Evolutionary conservation across 257 asterid genomes (phyloP).

Genomic region (Verbena officinalis): DNA sequence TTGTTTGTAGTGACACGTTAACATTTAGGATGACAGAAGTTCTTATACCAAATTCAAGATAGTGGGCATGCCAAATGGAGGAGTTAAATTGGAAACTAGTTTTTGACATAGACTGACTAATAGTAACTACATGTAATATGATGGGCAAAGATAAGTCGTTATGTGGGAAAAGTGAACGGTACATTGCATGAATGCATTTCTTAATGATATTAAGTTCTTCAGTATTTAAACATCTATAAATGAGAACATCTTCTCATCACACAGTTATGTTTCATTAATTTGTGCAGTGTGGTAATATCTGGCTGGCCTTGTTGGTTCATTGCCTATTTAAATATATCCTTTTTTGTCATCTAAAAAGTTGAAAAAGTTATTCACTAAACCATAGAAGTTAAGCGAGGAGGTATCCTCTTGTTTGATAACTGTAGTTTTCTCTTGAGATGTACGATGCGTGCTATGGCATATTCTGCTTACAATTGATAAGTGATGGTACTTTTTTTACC

Average conservation of each 20-base stretch:
- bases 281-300: slow-evolving; percentile 6
- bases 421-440: slow-evolving; percentile 18
- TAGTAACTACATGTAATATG: slow-evolving; percentile 11
- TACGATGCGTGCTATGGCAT: slow-evolving; percentile 11
- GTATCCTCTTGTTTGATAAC: background rate
- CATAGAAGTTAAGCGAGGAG: background rate
- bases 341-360: background rate
- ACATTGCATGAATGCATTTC: background rate
- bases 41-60: slow-evolving; percentile 3
- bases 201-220: background rate
- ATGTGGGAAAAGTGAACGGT: background rate
- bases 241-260: background rate
- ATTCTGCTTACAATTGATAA: slow-evolving; percentile 14
- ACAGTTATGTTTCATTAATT: slow-evolving; percentile 11
- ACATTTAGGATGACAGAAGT: background rate
- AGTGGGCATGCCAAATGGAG: slow-evolving; percentile 2
- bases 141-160: slow-evolving; percentile 2
- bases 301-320: slow-evolving; percentile 9
- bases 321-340: slow-evolving; percentile 5
- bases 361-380: background rate
- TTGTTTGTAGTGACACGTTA: slow-evolving; percentile 3
- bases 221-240: slow-evolving; percentile 8
- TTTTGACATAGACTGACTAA: slow-evolving; percentile 1
- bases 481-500: slow-evolving; percentile 3
- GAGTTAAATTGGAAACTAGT: background rate